These are phyloP conservation scores for Phyllosticta citrichinensis DNA, from an alignment of 2,329 filamentous ascomycete genomes.

Conservation along the genomic window DNA sequence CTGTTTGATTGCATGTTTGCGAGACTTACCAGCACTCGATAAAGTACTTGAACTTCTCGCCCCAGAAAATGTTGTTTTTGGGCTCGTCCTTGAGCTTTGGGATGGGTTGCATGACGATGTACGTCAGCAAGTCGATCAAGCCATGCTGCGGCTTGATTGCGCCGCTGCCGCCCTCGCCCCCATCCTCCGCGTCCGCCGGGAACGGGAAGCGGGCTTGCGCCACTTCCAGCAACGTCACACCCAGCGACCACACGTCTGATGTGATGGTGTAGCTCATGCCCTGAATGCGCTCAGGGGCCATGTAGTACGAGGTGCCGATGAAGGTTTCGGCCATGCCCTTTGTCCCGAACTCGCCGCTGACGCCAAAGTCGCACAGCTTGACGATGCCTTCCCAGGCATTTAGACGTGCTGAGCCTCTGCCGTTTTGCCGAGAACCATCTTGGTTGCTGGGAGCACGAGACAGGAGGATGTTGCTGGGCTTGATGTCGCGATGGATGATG, in stretches of 20 bases:
- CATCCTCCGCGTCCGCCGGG: conserved; percentile 56
- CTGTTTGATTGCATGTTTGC: no score
- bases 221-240: conserved; percentile 96
- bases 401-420: not conserved
- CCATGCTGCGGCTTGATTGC: conserved; percentile 91
- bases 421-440: not conserved
- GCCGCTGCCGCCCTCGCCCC: conserved; percentile 34
- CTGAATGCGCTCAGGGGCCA: conserved; percentile 96
- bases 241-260: conserved; percentile 95
- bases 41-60: conserved; percentile 96
- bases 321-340: conserved; percentile 99
- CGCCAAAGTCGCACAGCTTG: conserved; percentile 96
- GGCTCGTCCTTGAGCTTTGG: conserved; percentile 94
- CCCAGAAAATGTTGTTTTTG: conserved; percentile 83
- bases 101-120: conserved; percentile 92
- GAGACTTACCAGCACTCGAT: conserved; percentile 91
- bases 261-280: conserved; percentile 98
- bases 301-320: conserved; percentile 98
- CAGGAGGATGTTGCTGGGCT: conserved; percentile 91
- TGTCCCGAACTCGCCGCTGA: conserved; percentile 94
- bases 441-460: conserved; percentile 46
- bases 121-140: conserved; percentile 89
- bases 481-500: conserved; percentile 98
- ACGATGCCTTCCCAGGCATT: conserved; percentile 61
- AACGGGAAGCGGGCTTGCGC: conserved; percentile 98